A percentile compares a stretch with the other conserved stretches of the same genome.
phyloP scores from a whole-genome alignment of 345 rosid genomes.

The Hibiscus tridactylites region DNA sequence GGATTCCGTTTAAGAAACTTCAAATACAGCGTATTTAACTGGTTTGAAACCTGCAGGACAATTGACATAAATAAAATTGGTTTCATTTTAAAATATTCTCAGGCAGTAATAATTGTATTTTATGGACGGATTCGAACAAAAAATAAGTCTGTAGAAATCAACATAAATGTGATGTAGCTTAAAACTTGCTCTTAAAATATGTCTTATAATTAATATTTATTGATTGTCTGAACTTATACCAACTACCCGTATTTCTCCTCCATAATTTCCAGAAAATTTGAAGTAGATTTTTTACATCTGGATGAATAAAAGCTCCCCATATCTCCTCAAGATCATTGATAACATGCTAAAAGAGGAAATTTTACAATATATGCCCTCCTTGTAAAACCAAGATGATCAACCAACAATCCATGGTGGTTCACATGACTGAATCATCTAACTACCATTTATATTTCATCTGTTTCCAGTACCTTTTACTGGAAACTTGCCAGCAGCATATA shows the following conservation, averaged over 20 bases:
- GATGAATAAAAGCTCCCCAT: not conserved
- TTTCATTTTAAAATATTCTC: not conserved
- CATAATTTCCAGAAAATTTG: not conserved
- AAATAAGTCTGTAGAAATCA: not conserved
- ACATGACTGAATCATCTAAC: not conserved
- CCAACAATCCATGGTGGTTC: not conserved
- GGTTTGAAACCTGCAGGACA: constrained; percentile 71
- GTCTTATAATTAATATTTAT: not conserved
- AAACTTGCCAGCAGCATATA: not conserved
- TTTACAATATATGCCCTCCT: not conserved
- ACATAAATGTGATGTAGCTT: not conserved
- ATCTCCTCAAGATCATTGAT: not conserved
- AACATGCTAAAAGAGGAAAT: not conserved
- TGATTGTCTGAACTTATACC: not conserved
- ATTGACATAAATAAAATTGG: constrained; percentile 3
- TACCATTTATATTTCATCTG: not conserved
- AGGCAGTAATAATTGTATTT: not conserved
- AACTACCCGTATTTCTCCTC: not conserved
- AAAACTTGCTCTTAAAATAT: not conserved
- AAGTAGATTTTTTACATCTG: not conserved
- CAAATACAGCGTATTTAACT: constrained; percentile 62
- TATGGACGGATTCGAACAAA: not conserved
- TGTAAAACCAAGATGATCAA: not conserved
- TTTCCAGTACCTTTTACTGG: not conserved
- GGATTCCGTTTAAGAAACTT: constrained; percentile 85